A percentile compares a stretch with the other conserved stretches of the same genome.
Conservation (phyloP, 139 green algal species). For the Tetraselmis chui region DNA sequence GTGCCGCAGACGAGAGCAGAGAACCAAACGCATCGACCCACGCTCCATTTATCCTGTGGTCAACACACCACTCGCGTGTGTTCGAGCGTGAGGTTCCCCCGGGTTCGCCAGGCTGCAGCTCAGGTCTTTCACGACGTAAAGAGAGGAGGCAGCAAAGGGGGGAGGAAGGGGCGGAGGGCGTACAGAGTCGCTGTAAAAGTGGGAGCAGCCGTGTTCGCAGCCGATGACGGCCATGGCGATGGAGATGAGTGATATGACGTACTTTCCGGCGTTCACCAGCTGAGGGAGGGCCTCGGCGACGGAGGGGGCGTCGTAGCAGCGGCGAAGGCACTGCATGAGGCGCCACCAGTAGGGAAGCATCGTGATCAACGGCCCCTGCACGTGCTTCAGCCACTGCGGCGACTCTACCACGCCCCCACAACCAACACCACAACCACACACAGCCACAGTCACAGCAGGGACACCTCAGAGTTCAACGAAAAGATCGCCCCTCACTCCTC, state of each 20-base stretch:
- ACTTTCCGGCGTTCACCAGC: constrained; percentile 4
- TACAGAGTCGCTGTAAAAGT: background rate
- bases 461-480: no score
- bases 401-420: background rate
- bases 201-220: background rate
- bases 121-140: no score
- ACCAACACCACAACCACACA: background rate
- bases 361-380: background rate
- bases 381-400: background rate
- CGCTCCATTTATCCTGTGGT: background rate
- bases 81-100: no score
- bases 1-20: background rate
- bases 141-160: no score
- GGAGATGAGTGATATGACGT: background rate
- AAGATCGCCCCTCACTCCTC: no score
- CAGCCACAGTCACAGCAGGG: no score
- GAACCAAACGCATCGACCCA: constrained; percentile 5
- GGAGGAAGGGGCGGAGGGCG: no score
- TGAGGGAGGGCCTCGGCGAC: background rate
- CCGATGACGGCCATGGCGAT: background rate
- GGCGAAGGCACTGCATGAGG: background rate
- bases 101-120: no score
- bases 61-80: no score
- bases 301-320: background rate
- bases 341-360: constrained; percentile 7